Evolutionary conservation across 345 rosid genomes (phyloP).

Genomic region (Rubroshorea leprosula): DNA sequence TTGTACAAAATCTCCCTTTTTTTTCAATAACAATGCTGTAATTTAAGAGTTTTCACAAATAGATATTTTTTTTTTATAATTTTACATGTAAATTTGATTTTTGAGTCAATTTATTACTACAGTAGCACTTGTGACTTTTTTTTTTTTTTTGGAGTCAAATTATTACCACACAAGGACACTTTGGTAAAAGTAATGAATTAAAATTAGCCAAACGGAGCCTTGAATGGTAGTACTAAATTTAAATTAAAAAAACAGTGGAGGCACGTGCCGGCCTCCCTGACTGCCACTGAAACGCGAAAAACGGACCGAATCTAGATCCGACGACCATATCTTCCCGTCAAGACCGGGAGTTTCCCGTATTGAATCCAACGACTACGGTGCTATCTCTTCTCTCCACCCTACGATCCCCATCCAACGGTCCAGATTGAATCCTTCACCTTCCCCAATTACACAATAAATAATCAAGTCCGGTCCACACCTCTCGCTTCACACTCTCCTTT

Average conservation of each 20-base stretch:
- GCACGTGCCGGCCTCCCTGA: constrained; percentile 57
- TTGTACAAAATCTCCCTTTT: too few relatives aligned
- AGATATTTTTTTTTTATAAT: too few relatives aligned
- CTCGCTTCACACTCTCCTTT: constrained; percentile 5
- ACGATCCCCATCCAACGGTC: constrained; percentile 42
- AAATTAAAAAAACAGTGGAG: constrained; percentile 16
- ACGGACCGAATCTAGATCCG: constrained; percentile 44
- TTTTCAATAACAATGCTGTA: too few relatives aligned
- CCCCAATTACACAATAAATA: constrained; percentile 28
- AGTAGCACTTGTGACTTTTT: too few relatives aligned
- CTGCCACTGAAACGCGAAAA: constrained; percentile 38
- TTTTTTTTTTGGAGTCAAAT: too few relatives aligned
- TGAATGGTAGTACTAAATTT: too few relatives aligned
- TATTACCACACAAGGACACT: too few relatives aligned
- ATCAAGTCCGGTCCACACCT: constrained; percentile 26
- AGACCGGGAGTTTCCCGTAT: constrained; percentile 29
- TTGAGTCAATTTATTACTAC: too few relatives aligned
- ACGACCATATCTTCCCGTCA: constrained; percentile 48
- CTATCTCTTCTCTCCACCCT: constrained; percentile 16
- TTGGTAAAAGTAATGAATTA: too few relatives aligned
- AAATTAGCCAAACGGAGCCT: too few relatives aligned
- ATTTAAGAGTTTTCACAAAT: too few relatives aligned
- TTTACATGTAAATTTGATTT: too few relatives aligned
- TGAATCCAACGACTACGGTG: constrained; percentile 40
- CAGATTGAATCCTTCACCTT: constrained; percentile 34